Conservation (phyloP, 192 early-diverging fungal genomes). For the Coemansia sp. region DNA sequence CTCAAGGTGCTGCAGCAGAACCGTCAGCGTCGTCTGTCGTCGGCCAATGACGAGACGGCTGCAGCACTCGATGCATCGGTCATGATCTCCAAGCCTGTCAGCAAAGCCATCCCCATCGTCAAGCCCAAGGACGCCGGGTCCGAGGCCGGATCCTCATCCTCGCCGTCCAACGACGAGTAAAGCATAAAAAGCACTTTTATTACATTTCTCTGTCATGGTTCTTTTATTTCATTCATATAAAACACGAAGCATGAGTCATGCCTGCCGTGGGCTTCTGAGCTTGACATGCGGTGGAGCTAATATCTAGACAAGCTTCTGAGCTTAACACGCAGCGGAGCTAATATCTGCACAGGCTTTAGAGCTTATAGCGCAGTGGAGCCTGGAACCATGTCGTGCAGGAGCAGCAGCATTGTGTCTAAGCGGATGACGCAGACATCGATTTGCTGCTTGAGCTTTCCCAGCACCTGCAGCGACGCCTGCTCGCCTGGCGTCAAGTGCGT, state of each 20-base stretch:
- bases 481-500: constrained; percentile 56
- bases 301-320: too few relatives aligned
- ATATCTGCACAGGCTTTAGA: too few relatives aligned
- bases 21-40: constrained; percentile 53
- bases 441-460: constrained; percentile 47
- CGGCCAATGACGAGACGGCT: constrained; percentile 32
- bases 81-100: constrained; percentile 46
- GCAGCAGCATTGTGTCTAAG: constrained; percentile 44
- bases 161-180: neutral
- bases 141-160: constrained; percentile 3
- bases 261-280: too few relatives aligned
- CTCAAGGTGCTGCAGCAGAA: constrained; percentile 54
- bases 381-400: constrained; percentile 39
- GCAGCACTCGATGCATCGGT: constrained; percentile 28
- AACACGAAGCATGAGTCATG: too few relatives aligned
- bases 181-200: neutral
- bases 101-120: constrained; percentile 53
- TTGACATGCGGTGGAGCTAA: too few relatives aligned
- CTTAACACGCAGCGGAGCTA: too few relatives aligned
- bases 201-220: neutral
- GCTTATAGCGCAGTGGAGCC: constrained; percentile 4
- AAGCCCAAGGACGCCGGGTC: constrained; percentile 28
- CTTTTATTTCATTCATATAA: too few relatives aligned
- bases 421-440: constrained; percentile 52
- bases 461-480: constrained; percentile 44